Conservation (phyloP, 1,139 yeast genomes). For the Geotrichum carabidarum region DNA sequence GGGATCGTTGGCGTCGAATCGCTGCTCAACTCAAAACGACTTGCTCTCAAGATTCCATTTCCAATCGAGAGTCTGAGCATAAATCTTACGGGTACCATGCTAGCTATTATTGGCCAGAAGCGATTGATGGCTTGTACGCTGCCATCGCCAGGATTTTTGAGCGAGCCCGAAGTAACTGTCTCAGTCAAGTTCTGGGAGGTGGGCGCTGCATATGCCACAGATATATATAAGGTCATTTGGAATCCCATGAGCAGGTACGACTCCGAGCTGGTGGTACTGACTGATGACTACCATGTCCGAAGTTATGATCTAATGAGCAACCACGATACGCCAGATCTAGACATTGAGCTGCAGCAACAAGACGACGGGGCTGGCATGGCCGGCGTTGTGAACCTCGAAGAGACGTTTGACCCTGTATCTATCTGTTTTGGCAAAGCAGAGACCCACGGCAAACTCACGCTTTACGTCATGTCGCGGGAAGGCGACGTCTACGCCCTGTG, state of each 20-base stretch:
- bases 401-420: conserved; percentile 35
- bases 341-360: conserved; percentile 5
- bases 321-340: conserved; percentile 29
- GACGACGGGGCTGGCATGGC: conserved; percentile 8
- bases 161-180: conserved; percentile 19
- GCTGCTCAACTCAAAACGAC: conserved; percentile 23
- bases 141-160: conserved; percentile 33
- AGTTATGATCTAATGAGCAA: conserved; percentile 38
- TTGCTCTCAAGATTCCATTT: conserved; percentile 33
- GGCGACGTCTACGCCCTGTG: conserved; percentile 52
- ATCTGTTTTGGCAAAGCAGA: conserved; percentile 46
- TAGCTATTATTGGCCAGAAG: conserved; percentile 41
- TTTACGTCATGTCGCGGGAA: conserved; percentile 48
- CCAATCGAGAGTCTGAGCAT: conserved; percentile 31
- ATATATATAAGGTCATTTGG: conserved; percentile 39
- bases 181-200: conserved; percentile 27
- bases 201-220: conserved; percentile 16
- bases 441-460: conserved; percentile 42
- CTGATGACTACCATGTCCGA: conserved; percentile 37
- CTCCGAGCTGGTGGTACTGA: conserved; percentile 41
- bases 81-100: conserved; percentile 41
- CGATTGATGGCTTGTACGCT: conserved; percentile 36
- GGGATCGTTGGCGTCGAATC: conserved; percentile 22
- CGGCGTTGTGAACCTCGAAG: conserved; percentile 19
- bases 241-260: conserved; percentile 43